A percentile compares a stretch with the other conserved stretches of the same genome.
phyloP scores from a whole-genome alignment of 1,284 basidiomycete genomes.

The Leccinum solheimii region DNA sequence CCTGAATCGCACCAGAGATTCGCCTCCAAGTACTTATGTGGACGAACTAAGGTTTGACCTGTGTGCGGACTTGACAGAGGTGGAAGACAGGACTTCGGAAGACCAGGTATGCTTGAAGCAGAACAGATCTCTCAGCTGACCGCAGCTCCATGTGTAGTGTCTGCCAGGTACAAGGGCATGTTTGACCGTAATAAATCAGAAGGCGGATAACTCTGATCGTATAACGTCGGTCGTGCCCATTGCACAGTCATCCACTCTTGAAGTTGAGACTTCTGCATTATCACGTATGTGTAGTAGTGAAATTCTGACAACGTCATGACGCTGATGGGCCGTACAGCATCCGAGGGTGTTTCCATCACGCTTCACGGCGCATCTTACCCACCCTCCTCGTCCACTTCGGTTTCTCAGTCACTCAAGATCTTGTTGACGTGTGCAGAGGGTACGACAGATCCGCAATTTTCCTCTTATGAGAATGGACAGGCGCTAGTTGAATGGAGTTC shows the following conservation, averaged over 20 bases:
- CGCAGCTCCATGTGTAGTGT: slow-evolving; percentile 50
- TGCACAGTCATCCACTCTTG: slow-evolving; percentile 47
- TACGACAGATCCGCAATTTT: slow-evolving; percentile 50
- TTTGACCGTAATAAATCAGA: slow-evolving; percentile 64
- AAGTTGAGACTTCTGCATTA: slow-evolving; percentile 41
- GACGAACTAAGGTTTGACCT: slow-evolving; percentile 56
- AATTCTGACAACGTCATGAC: not conserved
- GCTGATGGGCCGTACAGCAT: slow-evolving; percentile 21
- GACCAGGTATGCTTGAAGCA: slow-evolving; percentile 62
- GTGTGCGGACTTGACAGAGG: slow-evolving; percentile 56
- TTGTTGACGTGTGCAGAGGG: slow-evolving; percentile 56
- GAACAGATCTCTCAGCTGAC: not conserved
- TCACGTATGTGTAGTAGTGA: slow-evolving; percentile 44
- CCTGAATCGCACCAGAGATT: slow-evolving; percentile 40
- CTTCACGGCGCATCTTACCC: slow-evolving; percentile 68
- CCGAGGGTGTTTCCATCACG: slow-evolving; percentile 55
- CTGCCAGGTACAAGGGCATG: slow-evolving; percentile 66
- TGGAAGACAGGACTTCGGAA: slow-evolving; percentile 47
- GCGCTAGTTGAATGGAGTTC: slow-evolving; percentile 60
- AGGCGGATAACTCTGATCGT: slow-evolving; percentile 51
- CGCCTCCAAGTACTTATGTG: slow-evolving; percentile 50
- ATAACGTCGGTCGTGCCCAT: slow-evolving; percentile 68
- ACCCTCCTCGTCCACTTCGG: slow-evolving; percentile 37
- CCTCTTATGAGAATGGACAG: slow-evolving; percentile 58
- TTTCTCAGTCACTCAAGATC: slow-evolving; percentile 59